phyloP scores from a whole-genome alignment of 2,329 filamentous ascomycete species.

The Penicillium expansum region DNA sequence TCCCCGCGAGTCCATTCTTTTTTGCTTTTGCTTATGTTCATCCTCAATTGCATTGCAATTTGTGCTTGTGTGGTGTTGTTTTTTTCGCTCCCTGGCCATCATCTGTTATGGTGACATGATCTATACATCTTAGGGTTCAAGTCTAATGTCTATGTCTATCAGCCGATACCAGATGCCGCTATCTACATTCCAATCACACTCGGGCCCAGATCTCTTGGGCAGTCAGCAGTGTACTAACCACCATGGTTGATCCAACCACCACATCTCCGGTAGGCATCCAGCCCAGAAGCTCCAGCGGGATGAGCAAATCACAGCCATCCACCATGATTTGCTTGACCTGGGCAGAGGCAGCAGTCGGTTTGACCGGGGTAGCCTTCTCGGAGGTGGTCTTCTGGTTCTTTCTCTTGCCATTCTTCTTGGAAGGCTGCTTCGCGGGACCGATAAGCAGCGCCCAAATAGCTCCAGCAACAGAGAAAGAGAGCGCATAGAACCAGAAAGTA shows the following conservation, averaged over 20 bases:
- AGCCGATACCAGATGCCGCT: not conserved
- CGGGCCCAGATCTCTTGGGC: conserved; percentile 59
- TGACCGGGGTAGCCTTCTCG: conserved; percentile 9
- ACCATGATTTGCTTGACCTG: conserved; percentile 53
- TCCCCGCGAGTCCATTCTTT: conserved; percentile 48
- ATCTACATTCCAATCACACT: conserved; percentile 6
- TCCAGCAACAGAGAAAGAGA: conserved; percentile 52
- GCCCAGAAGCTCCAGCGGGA: conserved; percentile 60
- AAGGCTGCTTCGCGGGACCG: conserved; percentile 12
- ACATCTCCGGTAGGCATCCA: conserved; percentile 57
- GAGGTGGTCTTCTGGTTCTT: conserved; percentile 26
- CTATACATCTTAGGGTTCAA: not conserved
- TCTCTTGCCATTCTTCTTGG: conserved; percentile 19
- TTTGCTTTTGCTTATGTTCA: not conserved
- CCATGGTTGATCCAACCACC: conserved; percentile 58
- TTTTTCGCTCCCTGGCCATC: not conserved
- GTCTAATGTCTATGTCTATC: conserved; percentile 2
- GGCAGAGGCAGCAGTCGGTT: conserved; percentile 3
- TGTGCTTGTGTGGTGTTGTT: not conserved
- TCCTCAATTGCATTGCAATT: not conserved
- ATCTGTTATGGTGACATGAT: not conserved
- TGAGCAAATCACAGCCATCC: conserved; percentile 60
- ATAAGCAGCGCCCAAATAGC: conserved; percentile 25
- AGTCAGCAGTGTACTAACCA: conserved; percentile 61
- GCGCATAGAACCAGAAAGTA: conserved; percentile 66